Evolutionary conservation across 2,329 filamentous ascomycete genomes (phyloP), one percentile per base, ranked within the genome.

Genomic region (Fusarium cicatricum): DNA sequence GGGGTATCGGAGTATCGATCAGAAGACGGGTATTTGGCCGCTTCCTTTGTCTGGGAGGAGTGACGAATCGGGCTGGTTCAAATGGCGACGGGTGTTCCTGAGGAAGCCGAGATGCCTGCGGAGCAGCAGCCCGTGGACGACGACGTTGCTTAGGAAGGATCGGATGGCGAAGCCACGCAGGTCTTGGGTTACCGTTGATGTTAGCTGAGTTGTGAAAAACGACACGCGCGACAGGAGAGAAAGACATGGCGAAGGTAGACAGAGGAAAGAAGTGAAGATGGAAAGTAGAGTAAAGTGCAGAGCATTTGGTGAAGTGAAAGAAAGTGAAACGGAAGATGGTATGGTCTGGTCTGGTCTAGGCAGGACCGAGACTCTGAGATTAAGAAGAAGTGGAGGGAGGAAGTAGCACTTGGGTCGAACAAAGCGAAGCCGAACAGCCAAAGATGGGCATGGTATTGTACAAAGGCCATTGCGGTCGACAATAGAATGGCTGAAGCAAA

Each of bases 1-100:
- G 48, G 17, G 41, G 51, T 31, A 55, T 37, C 14, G 57, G 60
- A 16, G 60, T 62, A 32, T 66, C 52, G 23, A 56, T 47, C 31
- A 64, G 38, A 12, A 59, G 50, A 29, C 46, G 53, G 7, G n/a
- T 42, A 28, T 50, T 46, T 14, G 54, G 57, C 11, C 57, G 51
- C n/a, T 41, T 32, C 36, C 59, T 62, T 7, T 26, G 52, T 42
- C 57, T 44, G 5, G 62, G 52, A 15, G 60, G 51, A n/a, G 57
- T 62, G 17, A 48, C 36, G 23, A 55, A 28, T 32, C 46, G 37
- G 19, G 39, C 21, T 17, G 15, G 10, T 17, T 42, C 9, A 26
- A 26, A 10, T 26, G 5, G 42, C 52, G 40, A 38, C 38, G 32
- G n/a, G 45, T 23, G 45, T 48, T 52, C 32, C 23, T 46, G 39